Percentiles rank a stretch among this genome's conserved stretches.
phyloP scores from a whole-genome alignment of 2,329 filamentous ascomycete genomes.

The Arthrobotrys sphaeroides region DNA sequence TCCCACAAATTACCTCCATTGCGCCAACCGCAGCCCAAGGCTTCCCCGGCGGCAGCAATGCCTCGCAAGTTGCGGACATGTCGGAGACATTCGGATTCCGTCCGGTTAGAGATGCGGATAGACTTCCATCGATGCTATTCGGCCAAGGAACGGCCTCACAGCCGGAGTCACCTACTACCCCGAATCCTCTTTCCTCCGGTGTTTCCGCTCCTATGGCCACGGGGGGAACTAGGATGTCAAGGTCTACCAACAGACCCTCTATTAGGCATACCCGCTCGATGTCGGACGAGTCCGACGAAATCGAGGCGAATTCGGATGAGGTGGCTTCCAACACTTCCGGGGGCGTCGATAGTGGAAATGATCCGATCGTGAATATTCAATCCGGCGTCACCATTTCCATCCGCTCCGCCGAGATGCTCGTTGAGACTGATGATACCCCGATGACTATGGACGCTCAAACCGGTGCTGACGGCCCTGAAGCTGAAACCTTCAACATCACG shows the following conservation, averaged over 20 bases:
- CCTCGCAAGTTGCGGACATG: conserved; percentile 68
- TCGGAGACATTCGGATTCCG: conserved; percentile 77
- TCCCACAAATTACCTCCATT: conserved; percentile 71
- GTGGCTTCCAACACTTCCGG: conserved; percentile 79
- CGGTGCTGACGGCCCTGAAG: conserved; percentile 83
- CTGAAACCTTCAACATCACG: conserved; percentile 92
- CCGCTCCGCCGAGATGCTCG: conserved; percentile 80
- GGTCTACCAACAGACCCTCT: conserved; percentile 70
- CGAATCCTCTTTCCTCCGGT: conserved; percentile 68
- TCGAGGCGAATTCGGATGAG: conserved; percentile 82
- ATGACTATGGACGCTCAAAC: conserved; percentile 80
- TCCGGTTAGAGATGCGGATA: conserved; percentile 81
- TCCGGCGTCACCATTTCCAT: conserved; percentile 76
- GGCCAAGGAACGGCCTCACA: conserved; percentile 76
- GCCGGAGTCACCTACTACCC: conserved; percentile 89
- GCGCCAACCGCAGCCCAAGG: conserved; percentile 66
- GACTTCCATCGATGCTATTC: conserved; percentile 79
- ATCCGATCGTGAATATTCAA: conserved; percentile 81
- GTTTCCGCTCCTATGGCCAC: conserved; percentile 61
- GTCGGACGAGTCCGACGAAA: conserved; percentile 79
- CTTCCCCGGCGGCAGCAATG: conserved; percentile 71
- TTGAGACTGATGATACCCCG: conserved; percentile 74
- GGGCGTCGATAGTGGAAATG: conserved; percentile 75
- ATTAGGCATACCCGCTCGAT: conserved; percentile 88
- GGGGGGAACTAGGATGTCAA: conserved; percentile 61